These are phyloP conservation scores for Dichotomopilus funicola DNA, from an alignment of 2,329 filamentous ascomycete genomes.

Conservation along the genomic window DNA sequence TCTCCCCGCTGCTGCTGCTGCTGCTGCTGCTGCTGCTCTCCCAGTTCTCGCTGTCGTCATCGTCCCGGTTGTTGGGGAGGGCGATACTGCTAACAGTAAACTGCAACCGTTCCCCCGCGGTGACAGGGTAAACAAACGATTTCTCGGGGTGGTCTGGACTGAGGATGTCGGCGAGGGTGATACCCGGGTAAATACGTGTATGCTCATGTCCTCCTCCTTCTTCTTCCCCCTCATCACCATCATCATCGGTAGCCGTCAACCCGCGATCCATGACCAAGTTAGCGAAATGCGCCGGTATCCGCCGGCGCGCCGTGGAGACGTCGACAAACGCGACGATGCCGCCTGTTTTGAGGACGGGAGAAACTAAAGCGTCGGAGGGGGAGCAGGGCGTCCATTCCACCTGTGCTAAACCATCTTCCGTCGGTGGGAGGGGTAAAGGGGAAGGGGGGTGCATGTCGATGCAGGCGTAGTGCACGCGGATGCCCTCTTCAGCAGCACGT, in stretches of 20 bases:
- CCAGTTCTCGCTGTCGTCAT: no score
- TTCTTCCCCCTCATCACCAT: no score
- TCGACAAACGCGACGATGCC: slow-evolving; percentile 17
- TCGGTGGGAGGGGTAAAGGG: no score
- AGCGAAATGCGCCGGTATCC: slow-evolving; percentile 8
- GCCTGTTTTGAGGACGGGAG: slow-evolving; percentile 16
- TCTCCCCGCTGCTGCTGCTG: no score
- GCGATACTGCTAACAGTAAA: slow-evolving; percentile 11
- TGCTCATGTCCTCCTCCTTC: slow-evolving; percentile 7
- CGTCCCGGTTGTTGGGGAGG: no score
- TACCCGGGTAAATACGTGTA: slow-evolving; percentile 13
- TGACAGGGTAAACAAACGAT: slow-evolving; percentile 12
- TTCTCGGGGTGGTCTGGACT: slow-evolving; percentile 5
- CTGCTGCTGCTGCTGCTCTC: no score
- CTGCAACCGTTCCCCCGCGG: slow-evolving; percentile 11
- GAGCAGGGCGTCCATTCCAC: slow-evolving; percentile 7
- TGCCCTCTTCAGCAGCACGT: slow-evolving; percentile 17
- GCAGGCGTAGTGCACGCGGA: slow-evolving; percentile 20
- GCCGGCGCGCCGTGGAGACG: background rate
- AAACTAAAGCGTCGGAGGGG: slow-evolving; percentile 8
- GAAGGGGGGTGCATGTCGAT: slow-evolving; percentile 6
- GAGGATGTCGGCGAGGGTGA: slow-evolving; percentile 11
- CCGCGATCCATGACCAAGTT: slow-evolving; percentile 16
- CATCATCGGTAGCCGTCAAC: slow-evolving; percentile 14
- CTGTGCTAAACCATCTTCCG: background rate